Conservation (phyloP, 2,329 filamentous ascomycete genomes). For the Penicillium brevicompactum region DNA sequence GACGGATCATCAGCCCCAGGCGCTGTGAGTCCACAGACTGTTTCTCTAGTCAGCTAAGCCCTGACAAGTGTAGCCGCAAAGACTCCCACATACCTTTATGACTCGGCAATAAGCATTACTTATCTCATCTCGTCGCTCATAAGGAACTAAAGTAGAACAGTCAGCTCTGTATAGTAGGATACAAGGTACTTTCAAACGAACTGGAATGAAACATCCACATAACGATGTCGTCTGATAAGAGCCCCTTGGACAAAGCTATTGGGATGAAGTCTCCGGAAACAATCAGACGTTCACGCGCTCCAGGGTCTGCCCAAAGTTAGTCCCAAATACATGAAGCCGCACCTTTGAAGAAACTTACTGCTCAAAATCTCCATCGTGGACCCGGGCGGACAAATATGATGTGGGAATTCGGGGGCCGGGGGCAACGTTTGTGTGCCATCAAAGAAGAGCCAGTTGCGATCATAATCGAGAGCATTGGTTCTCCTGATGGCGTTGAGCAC, state of each 20-base stretch:
- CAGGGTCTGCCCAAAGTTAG: conserved; percentile 43
- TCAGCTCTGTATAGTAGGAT: conserved; percentile 6
- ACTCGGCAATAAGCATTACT: conserved; percentile 62
- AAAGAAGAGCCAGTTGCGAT: conserved; percentile 63
- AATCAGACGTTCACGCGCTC: conserved; percentile 60
- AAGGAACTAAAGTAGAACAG: conserved; percentile 44
- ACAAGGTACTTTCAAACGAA: conserved; percentile 18
- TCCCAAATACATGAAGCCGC: background rate
- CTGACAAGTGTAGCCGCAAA: background rate
- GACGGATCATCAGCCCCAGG: conserved; percentile 40
- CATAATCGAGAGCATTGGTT: conserved; percentile 59
- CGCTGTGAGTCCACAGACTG: conserved; percentile 33
- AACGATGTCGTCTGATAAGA: conserved; percentile 65
- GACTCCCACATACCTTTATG: conserved; percentile 50
- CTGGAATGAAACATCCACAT: conserved; percentile 59
- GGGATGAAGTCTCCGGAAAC: conserved; percentile 58
- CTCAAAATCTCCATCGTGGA: conserved; percentile 35
- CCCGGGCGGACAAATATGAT: conserved; percentile 29
- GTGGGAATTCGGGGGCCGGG: conserved; percentile 37
- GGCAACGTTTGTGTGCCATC: conserved; percentile 29
- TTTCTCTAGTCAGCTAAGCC: conserved; percentile 27
- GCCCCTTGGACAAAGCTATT: conserved; percentile 46
- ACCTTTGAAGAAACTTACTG: conserved; percentile 27
- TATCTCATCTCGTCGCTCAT: conserved; percentile 58
- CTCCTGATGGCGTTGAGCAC: conserved; percentile 60